Evolutionary conservation across 2,329 filamentous ascomycete species (phyloP).

Genomic region (Diaporthe ilicicola): DNA sequence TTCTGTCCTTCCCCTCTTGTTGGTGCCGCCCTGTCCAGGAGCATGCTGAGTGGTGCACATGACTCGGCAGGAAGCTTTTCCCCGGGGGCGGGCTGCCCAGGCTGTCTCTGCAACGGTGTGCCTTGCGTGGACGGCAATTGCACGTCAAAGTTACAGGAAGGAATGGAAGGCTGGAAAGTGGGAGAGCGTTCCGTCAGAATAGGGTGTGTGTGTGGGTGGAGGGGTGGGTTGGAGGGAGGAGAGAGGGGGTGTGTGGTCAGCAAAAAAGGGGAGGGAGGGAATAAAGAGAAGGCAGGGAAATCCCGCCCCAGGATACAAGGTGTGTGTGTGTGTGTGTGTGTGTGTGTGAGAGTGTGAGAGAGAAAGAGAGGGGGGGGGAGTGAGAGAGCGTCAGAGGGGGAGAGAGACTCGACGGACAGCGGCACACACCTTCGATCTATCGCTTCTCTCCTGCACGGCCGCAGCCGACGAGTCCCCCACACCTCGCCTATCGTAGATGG

Average conservation of each 20-base stretch:
- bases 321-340: not conserved
- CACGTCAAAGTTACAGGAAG: conserved; percentile 16
- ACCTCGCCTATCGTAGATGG: conserved; percentile 21
- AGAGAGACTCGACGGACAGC: not conserved
- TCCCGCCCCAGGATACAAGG: not conserved
- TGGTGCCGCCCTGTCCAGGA: too few relatives aligned
- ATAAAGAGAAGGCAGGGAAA: not conserved
- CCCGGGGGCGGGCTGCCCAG: not conserved
- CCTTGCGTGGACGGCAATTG: conserved; percentile 18
- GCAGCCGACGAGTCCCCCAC: conserved; percentile 19
- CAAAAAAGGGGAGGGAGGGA: not conserved
- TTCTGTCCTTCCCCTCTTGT: too few relatives aligned
- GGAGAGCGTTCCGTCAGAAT: not conserved
- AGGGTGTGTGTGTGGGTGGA: not conserved
- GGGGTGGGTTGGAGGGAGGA: not conserved
- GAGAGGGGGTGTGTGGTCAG: not conserved
- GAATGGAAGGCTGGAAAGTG: not conserved
- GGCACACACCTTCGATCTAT: conserved; percentile 8
- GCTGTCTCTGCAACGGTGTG: conserved; percentile 14
- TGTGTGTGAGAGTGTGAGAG: too few relatives aligned
- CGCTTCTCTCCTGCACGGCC: conserved; percentile 2
- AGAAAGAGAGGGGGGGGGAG: too few relatives aligned
- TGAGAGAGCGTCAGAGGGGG: too few relatives aligned
- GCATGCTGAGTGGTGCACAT: not conserved
- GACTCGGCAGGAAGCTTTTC: not conserved